These are phyloP conservation scores for Neodidymelliopsis sp. DNA, from an alignment of 2,329 filamentous ascomycete genomes.

Conservation along the genomic window DNA sequence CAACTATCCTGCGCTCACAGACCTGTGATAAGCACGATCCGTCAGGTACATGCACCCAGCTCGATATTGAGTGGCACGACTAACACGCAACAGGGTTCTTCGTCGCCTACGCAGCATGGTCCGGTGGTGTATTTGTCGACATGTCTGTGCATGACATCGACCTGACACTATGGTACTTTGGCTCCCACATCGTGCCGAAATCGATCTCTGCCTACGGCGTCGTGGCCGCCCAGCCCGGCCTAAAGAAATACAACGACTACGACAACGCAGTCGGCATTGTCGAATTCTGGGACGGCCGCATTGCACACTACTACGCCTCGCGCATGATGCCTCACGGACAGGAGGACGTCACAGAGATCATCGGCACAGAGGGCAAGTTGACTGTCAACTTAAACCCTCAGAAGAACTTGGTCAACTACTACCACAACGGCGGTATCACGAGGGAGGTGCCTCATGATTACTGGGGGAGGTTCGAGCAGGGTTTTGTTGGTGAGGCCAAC, in stretches of 20 bases:
- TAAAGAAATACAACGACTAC: constrained; percentile 50
- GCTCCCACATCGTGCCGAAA: constrained; percentile 47
- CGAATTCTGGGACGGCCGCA: constrained; percentile 55
- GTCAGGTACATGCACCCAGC: constrained; percentile 16
- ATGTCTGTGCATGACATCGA: constrained; percentile 56
- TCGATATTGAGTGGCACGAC: neutral
- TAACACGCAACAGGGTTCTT: constrained; percentile 49
- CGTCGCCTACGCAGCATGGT: constrained; percentile 51
- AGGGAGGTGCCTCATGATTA: constrained; percentile 50
- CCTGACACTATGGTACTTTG: constrained; percentile 53
- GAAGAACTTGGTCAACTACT: constrained; percentile 45
- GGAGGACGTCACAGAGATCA: constrained; percentile 54
- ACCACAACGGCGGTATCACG: constrained; percentile 44
- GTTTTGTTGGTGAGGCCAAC: constrained; percentile 51
- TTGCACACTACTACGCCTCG: constrained; percentile 55
- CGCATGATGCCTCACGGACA: constrained; percentile 55
- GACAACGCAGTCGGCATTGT: constrained; percentile 56
- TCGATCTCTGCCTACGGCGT: constrained; percentile 48
- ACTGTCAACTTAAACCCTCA: constrained; percentile 49
- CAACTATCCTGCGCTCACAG: constrained; percentile 53
- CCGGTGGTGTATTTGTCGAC: constrained; percentile 57
- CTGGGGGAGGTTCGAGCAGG: constrained; percentile 51
- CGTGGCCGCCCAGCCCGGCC: constrained; percentile 47
- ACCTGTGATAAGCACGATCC: constrained; percentile 51
- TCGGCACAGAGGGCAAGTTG: constrained; percentile 55